Base-by-base conservation (phyloP, 345 rosid genomes). In the Eucalyptus marginata region DNA sequence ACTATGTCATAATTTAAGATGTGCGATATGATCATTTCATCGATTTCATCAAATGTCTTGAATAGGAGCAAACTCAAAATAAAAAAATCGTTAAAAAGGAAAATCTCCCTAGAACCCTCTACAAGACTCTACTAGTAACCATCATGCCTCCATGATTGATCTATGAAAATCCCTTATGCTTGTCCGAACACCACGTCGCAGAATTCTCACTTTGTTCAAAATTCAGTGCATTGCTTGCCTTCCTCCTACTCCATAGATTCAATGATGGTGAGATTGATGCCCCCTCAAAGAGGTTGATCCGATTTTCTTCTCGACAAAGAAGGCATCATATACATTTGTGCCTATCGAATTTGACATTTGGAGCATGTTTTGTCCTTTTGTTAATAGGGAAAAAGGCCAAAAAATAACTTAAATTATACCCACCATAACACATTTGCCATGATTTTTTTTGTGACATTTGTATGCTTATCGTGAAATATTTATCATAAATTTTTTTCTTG, bases 11-110 rank as follows among this genome's bases (percentile, higher is more conserved):
- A 10, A 18, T 18, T 20, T 2, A 2, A 36, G 5, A 36, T 18
- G 14, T 0, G 5, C 4, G 3, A 10, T 5, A 0, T 10, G 7
- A 22, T 10, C 5, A 18, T 10, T 71, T 71, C 0, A 20, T 36
- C 2, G 3, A 36, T 36, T 71, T 2, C 4, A 18, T 71, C 8
- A 0, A 9, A 5, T 10, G 0, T 18, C 18, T 10, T 17, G 2
- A 18, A 2, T 18, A 18, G 4, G 14, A 36, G 25, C 6, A 7
- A 10, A 1, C 4, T 68, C 0, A 36, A 36, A 36, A 36, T 36
- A 36, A 36, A 36, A 36, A 6, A 17, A 24, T 5, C 7, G 2
- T 8, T 66, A 4, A 4, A 31, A 17, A 16, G 6, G 3, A 33
- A 18, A 33, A 33, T 68, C 44, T 33, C 44, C 40, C 13, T 17